Evolutionary conservation across 2,329 filamentous ascomycete species (phyloP).

Genomic region (Beauveria australis): DNA sequence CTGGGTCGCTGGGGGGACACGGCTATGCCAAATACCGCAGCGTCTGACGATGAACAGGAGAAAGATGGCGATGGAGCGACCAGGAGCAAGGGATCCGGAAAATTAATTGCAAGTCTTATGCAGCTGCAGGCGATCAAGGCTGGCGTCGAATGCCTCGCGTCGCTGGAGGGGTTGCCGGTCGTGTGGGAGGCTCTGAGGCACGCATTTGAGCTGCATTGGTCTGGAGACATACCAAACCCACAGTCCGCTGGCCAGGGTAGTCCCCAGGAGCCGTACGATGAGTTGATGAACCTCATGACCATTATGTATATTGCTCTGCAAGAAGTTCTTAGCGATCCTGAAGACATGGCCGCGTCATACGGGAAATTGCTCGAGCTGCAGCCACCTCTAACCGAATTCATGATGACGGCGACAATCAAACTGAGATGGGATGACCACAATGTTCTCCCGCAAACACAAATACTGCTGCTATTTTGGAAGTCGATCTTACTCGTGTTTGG

Average conservation of each 20-base stretch:
- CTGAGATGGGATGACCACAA: constrained; percentile 66
- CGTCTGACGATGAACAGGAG: constrained; percentile 21
- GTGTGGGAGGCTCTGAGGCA: constrained; percentile 43
- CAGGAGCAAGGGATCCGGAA: constrained; percentile 16
- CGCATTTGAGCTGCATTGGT: constrained; percentile 46
- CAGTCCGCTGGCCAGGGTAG: constrained; percentile 21
- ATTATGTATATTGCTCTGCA: constrained; percentile 55
- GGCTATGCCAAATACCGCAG: constrained; percentile 40
- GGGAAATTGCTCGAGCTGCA: constrained; percentile 47
- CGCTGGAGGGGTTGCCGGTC: constrained; percentile 40
- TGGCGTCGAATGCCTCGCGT: constrained; percentile 42
- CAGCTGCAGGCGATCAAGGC: constrained; percentile 54
- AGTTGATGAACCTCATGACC: constrained; percentile 55
- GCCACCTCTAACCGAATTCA: constrained; percentile 61
- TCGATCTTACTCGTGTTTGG: constrained; percentile 80
- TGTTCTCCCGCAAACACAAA: constrained; percentile 54
- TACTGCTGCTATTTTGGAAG: constrained; percentile 87
- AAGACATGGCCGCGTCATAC: constrained; percentile 38
- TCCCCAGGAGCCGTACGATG: constrained; percentile 47
- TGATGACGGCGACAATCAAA: constrained; percentile 61
- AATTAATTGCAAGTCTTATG: constrained; percentile 43
- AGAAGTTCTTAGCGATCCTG: constrained; percentile 42
- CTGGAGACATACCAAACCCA: constrained; percentile 35
- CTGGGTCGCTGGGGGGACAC: constrained; percentile 65
- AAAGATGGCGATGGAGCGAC: background rate